Evolutionary conservation across 108 stramenopile species (phyloP).

Genomic region (Craspedostauros australis): DNA sequence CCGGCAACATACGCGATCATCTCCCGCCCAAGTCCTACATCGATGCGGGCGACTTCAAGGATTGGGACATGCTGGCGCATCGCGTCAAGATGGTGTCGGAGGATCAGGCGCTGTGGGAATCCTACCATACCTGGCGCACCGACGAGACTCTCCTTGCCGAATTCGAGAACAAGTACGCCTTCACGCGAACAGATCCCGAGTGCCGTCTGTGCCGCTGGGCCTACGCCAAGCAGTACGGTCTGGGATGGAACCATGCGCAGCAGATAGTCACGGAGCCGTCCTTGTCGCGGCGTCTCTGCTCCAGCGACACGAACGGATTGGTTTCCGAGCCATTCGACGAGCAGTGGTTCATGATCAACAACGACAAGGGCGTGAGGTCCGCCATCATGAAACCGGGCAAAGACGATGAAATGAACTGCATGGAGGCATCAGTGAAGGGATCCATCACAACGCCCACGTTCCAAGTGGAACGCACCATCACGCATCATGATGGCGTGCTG

Average conservation of each 20-base stretch:
- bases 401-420: background rate
- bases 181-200: slow-evolving; percentile 19
- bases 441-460: background rate
- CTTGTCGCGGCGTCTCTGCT: slow-evolving; percentile 37
- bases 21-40: slow-evolving; percentile 45
- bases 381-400: too few species aligned
- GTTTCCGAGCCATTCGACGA: slow-evolving; percentile 38
- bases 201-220: slow-evolving; percentile 74
- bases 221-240: slow-evolving; percentile 52
- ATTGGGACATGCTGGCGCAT: slow-evolving; percentile 30
- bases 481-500: slow-evolving; percentile 37
- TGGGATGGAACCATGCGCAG: slow-evolving; percentile 54
- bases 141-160: slow-evolving; percentile 22
- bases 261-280: slow-evolving; percentile 34
- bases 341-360: slow-evolving; percentile 34
- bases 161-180: slow-evolving; percentile 36
- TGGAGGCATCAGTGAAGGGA: background rate
- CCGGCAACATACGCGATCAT: slow-evolving; percentile 48
- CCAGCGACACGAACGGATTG: slow-evolving; percentile 12
- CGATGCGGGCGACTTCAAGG: slow-evolving; percentile 28
- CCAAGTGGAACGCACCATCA: slow-evolving; percentile 21
- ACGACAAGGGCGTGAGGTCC: too few species aligned
- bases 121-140: slow-evolving; percentile 61
- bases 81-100: slow-evolving; percentile 33
- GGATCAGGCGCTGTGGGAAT: slow-evolving; percentile 46